Percentiles rank a stretch among this genome's conserved stretches.
Conservation (phyloP, 129 eudicot species). For the Ambrosia artemisiifolia region DNA sequence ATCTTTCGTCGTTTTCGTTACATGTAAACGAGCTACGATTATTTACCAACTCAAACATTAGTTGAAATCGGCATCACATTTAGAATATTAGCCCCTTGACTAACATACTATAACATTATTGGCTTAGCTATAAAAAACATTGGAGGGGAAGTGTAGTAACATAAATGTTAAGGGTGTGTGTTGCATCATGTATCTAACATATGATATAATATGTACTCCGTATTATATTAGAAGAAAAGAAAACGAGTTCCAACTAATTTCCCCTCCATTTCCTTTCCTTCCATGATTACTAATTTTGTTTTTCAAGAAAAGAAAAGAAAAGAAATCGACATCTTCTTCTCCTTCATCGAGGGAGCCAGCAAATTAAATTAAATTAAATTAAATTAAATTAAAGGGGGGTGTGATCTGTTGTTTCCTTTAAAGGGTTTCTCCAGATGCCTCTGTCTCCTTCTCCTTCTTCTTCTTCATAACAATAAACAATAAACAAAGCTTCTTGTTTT, state of each 20-base stretch:
- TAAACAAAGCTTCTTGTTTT: neutral
- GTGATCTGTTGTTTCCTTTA: slow-evolving; percentile 8
- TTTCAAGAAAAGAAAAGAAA: slow-evolving; percentile 32
- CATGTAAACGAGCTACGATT: no score
- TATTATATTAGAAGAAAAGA: no score
- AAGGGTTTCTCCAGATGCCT: slow-evolving; percentile 27
- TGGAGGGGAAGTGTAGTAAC: neutral
- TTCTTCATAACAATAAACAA: neutral
- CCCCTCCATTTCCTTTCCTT: slow-evolving; percentile 67
- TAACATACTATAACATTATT: no score
- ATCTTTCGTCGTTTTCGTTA: no score
- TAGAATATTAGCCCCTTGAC: no score
- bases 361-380: neutral
- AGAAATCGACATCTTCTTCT: neutral
- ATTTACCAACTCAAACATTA: no score
- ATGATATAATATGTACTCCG: no score
- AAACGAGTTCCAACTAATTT: slow-evolving; percentile 44
- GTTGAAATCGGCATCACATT: no score
- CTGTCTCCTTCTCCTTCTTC: slow-evolving; percentile 6
- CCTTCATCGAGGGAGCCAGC: slow-evolving; percentile 21
- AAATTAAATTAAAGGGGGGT: slow-evolving; percentile 11
- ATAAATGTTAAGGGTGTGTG: neutral
- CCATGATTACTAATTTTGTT: slow-evolving; percentile 16
- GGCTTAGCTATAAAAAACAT: no score
- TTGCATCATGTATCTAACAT: neutral